Percentiles rank a stretch among this genome's conserved stretches.
phyloP scores from a whole-genome alignment of 73 alveolate species.

The Tetrahymena borealis region DNA sequence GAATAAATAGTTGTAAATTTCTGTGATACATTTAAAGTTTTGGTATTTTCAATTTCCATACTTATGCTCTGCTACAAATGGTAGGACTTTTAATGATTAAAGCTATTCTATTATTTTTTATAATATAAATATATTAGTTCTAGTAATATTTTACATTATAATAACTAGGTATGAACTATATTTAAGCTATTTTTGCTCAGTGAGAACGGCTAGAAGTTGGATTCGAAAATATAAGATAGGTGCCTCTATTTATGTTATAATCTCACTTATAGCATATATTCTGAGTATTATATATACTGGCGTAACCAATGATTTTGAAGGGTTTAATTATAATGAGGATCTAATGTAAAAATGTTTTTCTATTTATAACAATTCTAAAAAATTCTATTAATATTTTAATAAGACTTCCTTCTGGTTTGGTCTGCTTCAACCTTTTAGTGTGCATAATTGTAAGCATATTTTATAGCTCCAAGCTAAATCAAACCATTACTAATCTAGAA shows the following conservation, averaged over 20 bases:
- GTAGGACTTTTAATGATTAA: background rate
- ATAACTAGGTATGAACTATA: background rate
- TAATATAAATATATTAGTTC: background rate
- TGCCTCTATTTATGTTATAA: background rate
- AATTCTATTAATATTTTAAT: background rate
- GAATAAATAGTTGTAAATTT: background rate
- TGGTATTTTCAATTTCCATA: background rate
- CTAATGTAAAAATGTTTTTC: background rate
- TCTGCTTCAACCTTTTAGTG: background rate
- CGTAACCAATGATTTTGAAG: background rate
- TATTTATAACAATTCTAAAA: background rate
- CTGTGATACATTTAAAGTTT: background rate
- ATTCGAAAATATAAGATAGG: background rate
- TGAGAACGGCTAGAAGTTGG: background rate
- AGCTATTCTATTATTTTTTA: background rate
- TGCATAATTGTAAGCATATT: background rate
- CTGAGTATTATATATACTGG: background rate
- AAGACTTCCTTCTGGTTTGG: background rate
- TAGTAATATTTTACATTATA: too few species aligned
- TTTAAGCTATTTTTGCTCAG: background rate
- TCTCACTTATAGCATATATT: background rate
- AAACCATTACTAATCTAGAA: background rate
- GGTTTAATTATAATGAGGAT: background rate
- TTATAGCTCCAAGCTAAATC: background rate
- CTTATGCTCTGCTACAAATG: background rate